Base-by-base conservation (phyloP, 2,329 filamentous ascomycete species). In the Rhinocladiella mackenziei region DNA sequence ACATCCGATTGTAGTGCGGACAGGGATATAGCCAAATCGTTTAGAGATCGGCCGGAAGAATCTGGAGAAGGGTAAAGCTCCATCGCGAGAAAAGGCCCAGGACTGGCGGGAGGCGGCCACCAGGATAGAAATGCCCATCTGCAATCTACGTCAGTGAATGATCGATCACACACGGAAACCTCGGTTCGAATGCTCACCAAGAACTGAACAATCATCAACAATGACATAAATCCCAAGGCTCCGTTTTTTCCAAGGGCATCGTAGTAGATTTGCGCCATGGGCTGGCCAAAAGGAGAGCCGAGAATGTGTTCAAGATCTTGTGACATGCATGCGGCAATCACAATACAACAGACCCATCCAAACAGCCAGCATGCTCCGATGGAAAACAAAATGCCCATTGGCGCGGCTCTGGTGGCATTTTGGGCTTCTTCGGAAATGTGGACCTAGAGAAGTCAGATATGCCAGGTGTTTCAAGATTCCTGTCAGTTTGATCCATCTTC, bases 61-160 rank as follows among this genome's bases (percentile, higher is more conserved):
- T 4, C 50, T 60, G 2, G 75, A 78, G 58, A 81, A 80, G 0
- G 78, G 78, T 1, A 82, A 66, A 1, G 77, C 78, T 2, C 76
- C 77, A 54, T 82, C 78, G 17, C 78, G 72, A 6, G 75, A 76
- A 58, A 82, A 82, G 0, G 78, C 78, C 78, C 78, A 83, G 20
- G 69, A 71, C 61, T 82, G 78, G 4, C 79, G 71, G 4, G 75
- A 78, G 3, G 74, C 75, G 1, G 78, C 78, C 3, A 80, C 73
- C 2, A 77, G 62, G 61, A 68, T 56, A 5, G 45, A 48, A 3
- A 45, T 39, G 5, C 51, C 51, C 51, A 54, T 54, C 39, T 45
- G 44, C 50, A 26, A n/a, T n/a, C n/a, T n/a, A n/a, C n/a, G n/a
- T n/a, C n/a, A n/a, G n/a, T n/a, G n/a, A n/a, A n/a, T n/a, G n/a